Conservation (phyloP, 164 flowering plant species). For the Vitis vinifera region ASM3070453v1 NC_081817.1:24069501-24070000, state of each 20-base stretch:
- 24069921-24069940: constrained; percentile 29
- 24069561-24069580: neutral
- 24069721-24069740: neutral
- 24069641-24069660: neutral
- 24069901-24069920: constrained; percentile 1
- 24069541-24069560: constrained; percentile 4
- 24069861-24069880: constrained; percentile 7
- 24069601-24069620: constrained; percentile 14
- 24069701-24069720: constrained; percentile 5
- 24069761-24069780: constrained; percentile 5
- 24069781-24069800: constrained; percentile 11
- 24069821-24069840: neutral
- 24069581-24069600: neutral
- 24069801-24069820: constrained; percentile 2
- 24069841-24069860: neutral
- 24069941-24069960: constrained; percentile 1
- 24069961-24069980: no score
- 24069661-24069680: neutral
- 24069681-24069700: neutral
- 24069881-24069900: no score
- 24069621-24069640: neutral
- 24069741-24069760: neutral
- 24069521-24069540: constrained; percentile 31
- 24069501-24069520: no score
- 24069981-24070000: no score